phyloP scores from a whole-genome alignment of 2,329 filamentous ascomycete genomes.

The Fusarium pseudoanthophilum region DNA sequence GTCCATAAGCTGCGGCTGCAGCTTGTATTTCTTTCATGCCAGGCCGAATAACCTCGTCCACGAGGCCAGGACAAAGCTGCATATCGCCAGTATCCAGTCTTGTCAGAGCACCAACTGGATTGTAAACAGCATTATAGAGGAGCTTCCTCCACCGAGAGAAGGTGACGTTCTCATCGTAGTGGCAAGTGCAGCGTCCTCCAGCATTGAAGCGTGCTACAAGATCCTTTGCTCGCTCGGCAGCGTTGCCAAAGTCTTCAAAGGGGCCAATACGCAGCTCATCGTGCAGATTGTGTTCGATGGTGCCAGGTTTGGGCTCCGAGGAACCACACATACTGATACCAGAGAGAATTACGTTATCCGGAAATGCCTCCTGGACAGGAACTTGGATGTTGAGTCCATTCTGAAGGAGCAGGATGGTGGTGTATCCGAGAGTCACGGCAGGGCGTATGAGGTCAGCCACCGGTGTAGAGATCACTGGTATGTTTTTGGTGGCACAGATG shows the following conservation, averaged over 20 bases:
- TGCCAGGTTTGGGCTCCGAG: constrained; percentile 36
- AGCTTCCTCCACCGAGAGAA: constrained; percentile 43
- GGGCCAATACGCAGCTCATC: constrained; percentile 39
- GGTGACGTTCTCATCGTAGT: constrained; percentile 36
- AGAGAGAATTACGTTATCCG: constrained; percentile 36
- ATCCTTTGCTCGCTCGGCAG: constrained; percentile 33
- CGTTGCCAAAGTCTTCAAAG: constrained; percentile 29
- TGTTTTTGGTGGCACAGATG: constrained; percentile 41
- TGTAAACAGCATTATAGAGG: constrained; percentile 41
- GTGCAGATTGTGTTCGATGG: constrained; percentile 36
- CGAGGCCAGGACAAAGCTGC: constrained; percentile 39
- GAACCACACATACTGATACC: constrained; percentile 44
- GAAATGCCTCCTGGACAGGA: constrained; percentile 35
- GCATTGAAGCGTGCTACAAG: constrained; percentile 38
- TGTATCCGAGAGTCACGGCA: constrained; percentile 33
- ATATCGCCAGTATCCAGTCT: constrained; percentile 40
- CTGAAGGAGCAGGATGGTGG: constrained; percentile 40
- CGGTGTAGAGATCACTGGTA: constrained; percentile 32
- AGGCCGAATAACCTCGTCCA: constrained; percentile 38
- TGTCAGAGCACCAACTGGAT: constrained; percentile 38
- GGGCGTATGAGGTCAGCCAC: constrained; percentile 37
- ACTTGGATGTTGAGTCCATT: constrained; percentile 43
- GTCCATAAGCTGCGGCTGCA: constrained; percentile 37
- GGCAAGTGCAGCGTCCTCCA: constrained; percentile 31
- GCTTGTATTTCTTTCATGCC: constrained; percentile 41